A percentile compares a stretch with the other conserved stretches of the same genome.
These are phyloP conservation scores for Magnusiomyces fungicola DNA, from an alignment of 1,139 yeast genomes.

Conservation along the genomic window DNA sequence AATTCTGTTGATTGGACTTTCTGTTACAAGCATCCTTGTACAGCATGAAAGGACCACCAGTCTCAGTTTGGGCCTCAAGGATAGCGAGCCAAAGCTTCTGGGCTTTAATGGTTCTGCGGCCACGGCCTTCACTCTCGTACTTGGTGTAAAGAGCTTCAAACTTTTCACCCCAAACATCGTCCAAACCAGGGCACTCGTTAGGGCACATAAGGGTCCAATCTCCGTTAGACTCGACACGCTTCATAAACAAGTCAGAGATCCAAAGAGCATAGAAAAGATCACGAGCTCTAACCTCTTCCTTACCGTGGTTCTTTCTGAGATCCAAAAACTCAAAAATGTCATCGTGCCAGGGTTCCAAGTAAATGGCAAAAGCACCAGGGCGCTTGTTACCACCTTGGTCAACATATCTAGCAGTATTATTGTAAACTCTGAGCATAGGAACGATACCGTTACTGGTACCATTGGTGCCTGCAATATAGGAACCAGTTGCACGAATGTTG, in stretches of 20 bases:
- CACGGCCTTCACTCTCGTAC: conserved; percentile 68
- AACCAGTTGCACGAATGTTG: conserved; percentile 78
- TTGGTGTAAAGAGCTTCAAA: conserved; percentile 62
- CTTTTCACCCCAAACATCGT: conserved; percentile 76
- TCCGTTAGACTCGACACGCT: conserved; percentile 69
- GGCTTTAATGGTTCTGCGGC: conserved; percentile 66
- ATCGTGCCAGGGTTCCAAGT: conserved; percentile 89
- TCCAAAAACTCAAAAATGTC: conserved; percentile 80
- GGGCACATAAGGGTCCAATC: conserved; percentile 88
- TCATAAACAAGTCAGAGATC: conserved; percentile 87
- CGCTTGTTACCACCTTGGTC: conserved; percentile 94
- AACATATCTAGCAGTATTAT: conserved; percentile 86
- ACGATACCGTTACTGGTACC: conserved; percentile 85
- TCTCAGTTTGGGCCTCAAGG: conserved; percentile 83
- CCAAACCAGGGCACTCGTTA: conserved; percentile 76
- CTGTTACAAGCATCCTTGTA: conserved; percentile 83
- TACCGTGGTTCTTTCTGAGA: conserved; percentile 83
- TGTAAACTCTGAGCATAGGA: conserved; percentile 85
- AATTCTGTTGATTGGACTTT: conserved; percentile 78
- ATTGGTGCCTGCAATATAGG: conserved; percentile 82
- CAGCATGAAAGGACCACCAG: conserved; percentile 88
- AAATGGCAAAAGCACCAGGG: conserved; percentile 88
- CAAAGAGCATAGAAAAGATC: conserved; percentile 87
- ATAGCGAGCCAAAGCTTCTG: conserved; percentile 86
- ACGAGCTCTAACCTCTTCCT: conserved; percentile 84